Evolutionary conservation across 176 grass and related monocot species (phyloP).

Genomic region (Secale cereale): DNA sequence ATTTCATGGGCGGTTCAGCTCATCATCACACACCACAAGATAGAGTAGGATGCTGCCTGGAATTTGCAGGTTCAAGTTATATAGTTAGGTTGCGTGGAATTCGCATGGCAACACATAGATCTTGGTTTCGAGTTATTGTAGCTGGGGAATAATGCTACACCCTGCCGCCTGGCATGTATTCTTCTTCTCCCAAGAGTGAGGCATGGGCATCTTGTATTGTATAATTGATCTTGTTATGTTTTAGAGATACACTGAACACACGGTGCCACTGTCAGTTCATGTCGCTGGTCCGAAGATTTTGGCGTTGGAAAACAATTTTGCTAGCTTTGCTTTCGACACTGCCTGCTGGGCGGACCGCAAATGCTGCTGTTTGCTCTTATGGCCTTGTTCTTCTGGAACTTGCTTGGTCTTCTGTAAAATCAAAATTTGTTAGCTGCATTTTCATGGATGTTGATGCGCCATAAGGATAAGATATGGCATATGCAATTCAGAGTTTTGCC

Average conservation of each 20-base stretch:
- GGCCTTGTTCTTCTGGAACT: too few relatives aligned
- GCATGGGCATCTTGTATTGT: conserved; percentile 4
- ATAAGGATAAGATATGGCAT: too few relatives aligned
- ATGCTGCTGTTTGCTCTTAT: too few relatives aligned
- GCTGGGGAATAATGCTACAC: conserved; percentile 27
- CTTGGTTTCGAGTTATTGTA: conserved; percentile 40
- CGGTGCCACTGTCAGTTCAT: conserved; percentile 7
- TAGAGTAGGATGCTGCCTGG: conserved; percentile 54
- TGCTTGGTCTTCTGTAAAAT: too few relatives aligned
- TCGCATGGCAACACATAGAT: conserved; percentile 26
- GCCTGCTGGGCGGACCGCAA: too few relatives aligned
- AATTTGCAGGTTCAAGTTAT: conserved; percentile 25
- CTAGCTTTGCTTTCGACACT: neutral
- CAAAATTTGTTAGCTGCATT: too few relatives aligned
- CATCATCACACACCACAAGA: neutral
- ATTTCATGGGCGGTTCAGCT: conserved; percentile 7
- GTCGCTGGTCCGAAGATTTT: neutral
- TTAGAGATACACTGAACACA: neutral
- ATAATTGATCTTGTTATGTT: neutral
- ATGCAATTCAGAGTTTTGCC: too few relatives aligned
- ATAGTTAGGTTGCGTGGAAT: conserved; percentile 40
- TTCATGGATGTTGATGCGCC: too few relatives aligned
- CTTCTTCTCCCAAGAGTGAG: neutral
- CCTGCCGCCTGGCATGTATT: neutral
- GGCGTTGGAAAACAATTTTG: neutral